A percentile compares a stretch with the other conserved stretches of the same genome.
Conservation (phyloP, 2,329 filamentous ascomycete species). For the Aureobasidium lini region DNA sequence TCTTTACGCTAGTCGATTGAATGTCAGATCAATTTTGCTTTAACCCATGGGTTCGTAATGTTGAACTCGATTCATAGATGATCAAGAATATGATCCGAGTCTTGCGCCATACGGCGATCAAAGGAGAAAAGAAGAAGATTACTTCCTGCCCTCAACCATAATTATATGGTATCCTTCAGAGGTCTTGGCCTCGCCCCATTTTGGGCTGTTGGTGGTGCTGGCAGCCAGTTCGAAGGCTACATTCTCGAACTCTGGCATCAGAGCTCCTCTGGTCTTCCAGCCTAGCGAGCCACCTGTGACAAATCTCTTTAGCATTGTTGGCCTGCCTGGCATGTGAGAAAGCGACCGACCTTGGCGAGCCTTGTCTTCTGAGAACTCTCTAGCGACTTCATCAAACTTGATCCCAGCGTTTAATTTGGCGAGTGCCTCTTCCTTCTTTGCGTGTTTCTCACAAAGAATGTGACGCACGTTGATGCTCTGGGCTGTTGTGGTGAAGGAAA, state of each 20-base stretch:
- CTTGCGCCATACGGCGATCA: too few relatives aligned
- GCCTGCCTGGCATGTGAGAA: neutral
- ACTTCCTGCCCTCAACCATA: slow-evolving; percentile 65
- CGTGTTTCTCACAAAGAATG: slow-evolving; percentile 69
- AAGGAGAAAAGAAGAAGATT: neutral
- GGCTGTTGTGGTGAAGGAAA: slow-evolving; percentile 29
- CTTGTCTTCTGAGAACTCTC: slow-evolving; percentile 70
- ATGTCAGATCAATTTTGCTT: neutral
- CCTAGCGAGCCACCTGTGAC: slow-evolving; percentile 59
- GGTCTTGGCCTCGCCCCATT: slow-evolving; percentile 65
- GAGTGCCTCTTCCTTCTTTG: slow-evolving; percentile 70
- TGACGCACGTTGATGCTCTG: slow-evolving; percentile 68
- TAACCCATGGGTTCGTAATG: too few relatives aligned
- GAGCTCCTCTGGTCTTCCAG: slow-evolving; percentile 62
- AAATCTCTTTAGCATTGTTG: neutral
- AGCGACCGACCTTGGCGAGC: slow-evolving; percentile 48
- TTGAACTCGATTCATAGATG: too few relatives aligned
- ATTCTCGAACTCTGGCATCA: slow-evolving; percentile 64
- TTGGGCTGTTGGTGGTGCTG: slow-evolving; percentile 57
- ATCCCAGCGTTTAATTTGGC: slow-evolving; percentile 58
- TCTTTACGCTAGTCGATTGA: neutral
- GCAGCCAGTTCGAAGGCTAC: slow-evolving; percentile 62
- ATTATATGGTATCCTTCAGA: slow-evolving; percentile 72
- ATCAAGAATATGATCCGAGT: too few relatives aligned
- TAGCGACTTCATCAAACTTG: slow-evolving; percentile 69